Evolutionary conservation across 2,329 filamentous ascomycete genomes (phyloP).

Genomic region (Chrysoporthe austroafricana): DNA sequence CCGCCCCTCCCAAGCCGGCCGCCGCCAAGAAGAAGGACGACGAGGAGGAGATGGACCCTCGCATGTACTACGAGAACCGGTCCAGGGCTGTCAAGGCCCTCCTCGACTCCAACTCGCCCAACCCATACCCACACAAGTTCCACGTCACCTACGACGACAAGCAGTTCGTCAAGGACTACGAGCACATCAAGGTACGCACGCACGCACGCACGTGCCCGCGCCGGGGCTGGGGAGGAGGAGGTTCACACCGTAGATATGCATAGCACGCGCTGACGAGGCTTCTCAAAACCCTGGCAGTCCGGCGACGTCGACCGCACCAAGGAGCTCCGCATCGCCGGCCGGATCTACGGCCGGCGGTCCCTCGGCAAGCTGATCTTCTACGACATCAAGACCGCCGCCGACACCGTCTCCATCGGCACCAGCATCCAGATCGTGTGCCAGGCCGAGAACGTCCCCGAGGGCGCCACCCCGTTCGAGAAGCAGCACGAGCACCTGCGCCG

Average conservation of each 20-base stretch:
- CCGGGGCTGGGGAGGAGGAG: too few relatives aligned
- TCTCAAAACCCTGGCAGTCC: conserved; percentile 55
- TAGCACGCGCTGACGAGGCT: background rate
- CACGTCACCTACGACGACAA: conserved; percentile 80
- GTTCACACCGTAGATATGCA: too few relatives aligned
- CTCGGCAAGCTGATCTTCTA: conserved; percentile 93
- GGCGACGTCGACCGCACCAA: conserved; percentile 81
- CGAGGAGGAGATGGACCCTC: conserved; percentile 61
- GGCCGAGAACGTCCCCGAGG: conserved; percentile 73
- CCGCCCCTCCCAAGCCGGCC: conserved; percentile 49
- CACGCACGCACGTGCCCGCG: background rate
- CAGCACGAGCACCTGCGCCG: conserved; percentile 89
- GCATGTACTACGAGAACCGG: conserved; percentile 92
- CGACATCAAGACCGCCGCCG: conserved; percentile 69
- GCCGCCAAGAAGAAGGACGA: conserved; percentile 61
- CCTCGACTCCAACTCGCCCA: conserved; percentile 71
- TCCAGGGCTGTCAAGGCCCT: conserved; percentile 78
- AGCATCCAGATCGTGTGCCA: conserved; percentile 94
- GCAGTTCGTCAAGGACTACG: conserved; percentile 79
- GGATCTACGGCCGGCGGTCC: conserved; percentile 86
- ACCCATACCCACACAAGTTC: conserved; percentile 95
- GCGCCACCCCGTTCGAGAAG: conserved; percentile 71
- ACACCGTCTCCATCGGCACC: conserved; percentile 63
- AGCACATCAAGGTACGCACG: conserved; percentile 53
- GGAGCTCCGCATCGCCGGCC: conserved; percentile 76